Base-by-base conservation (phyloP, 495 filamentous ascomycete species). In the Penicillium macrosclerotiorum region DNA sequence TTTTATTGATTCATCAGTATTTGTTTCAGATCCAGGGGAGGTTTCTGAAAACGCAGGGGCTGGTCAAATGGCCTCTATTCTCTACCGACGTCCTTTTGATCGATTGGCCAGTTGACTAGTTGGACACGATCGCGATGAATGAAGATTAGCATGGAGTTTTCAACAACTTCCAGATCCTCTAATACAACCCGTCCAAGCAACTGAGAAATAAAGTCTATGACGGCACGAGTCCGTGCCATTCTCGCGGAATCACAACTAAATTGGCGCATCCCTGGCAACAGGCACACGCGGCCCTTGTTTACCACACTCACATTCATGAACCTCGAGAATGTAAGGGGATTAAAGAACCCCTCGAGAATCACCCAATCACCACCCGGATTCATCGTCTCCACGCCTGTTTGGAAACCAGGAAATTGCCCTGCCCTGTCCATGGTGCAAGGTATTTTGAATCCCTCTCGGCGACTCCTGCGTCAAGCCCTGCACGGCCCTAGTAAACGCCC, bases 301-400 rank as follows among this genome's bases (percentile, higher is more conserved):
- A 54, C 36, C 36, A 12, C 39, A 17, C 45, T 40, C 45, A 55
- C 55, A 62, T 59, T 62, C 54, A 52, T 5, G 35, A 29, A 16
- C 36, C 27, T 20, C 22, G 48, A 45, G 57, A 58, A 62, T 59
- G 58, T 42, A 62, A 62, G 58, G 58, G 45, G 55, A 45, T 34
- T 19, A 24, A 41, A 29, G 39, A 53, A 44, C 45, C 40, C 42
- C 32, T 34, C 0, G 13, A 19, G 8, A 35, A 30, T 22, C 32
- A 18, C 27, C 55, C 59, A 59, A 59, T 54, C 34, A 50, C 20
- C 13, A 5, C 4, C 9, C 30, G 17, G 8, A 43, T 9, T 19
- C 20, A 24, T 13, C 12, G 20, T 43, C 39, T 49, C 37, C 54
- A 53, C 54, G 24, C 55, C 36, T 14, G 16, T 13, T 19, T 41